Evolutionary conservation across 2,329 filamentous ascomycete species (phyloP), one percentile per base, ranked within the genome.

Genomic region (Fusarium sp.): DNA sequence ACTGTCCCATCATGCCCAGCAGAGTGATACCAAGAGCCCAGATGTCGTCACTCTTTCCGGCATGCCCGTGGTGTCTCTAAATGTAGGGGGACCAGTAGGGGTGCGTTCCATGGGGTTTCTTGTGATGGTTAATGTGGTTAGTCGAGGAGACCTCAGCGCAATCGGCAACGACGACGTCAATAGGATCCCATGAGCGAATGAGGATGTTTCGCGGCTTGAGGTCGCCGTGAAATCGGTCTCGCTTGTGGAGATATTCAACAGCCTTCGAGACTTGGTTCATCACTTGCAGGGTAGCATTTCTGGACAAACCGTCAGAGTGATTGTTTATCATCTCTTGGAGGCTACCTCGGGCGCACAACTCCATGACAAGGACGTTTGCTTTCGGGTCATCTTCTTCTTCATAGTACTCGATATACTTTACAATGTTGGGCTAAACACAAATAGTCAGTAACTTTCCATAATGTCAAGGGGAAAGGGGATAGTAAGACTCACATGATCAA

Each of bases 151-250:
- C 64, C 27, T 80, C 78, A 2, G 72, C 78, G 37, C 75, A 78
- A 54, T 80, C 78, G 2, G 67, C 78, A 6, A 80, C 62, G 14
- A 75, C 77, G 18, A 78, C 65, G 18, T 78, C 51, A 4, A 79
- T 61, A 0, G 78, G 78, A 7, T 71, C 12, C 56, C 75, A 67
- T 3, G 61, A 61, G 16, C 77, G 75, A 18, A 80, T 52, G 1
- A 80, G 59, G 4, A 80, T 75, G 51, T 80, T 80, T 7, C 71
- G 69, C 0, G 78, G 77, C 55, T 80, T 80, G 37, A 80, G 25
- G 42, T 80, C 78, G 0, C 73, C 71, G 48, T 80, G 78, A 18
- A 75, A 77, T 2, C 75, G 62, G 0, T 55, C 59, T 25, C 48
- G 32, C 2, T 14, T 30, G 22, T 80, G 78, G 1, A 80, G 58